These are phyloP conservation scores for Gastrolobium bilobum DNA, from an alignment of 306 rosid genomes.

Conservation along the genomic window DNA sequence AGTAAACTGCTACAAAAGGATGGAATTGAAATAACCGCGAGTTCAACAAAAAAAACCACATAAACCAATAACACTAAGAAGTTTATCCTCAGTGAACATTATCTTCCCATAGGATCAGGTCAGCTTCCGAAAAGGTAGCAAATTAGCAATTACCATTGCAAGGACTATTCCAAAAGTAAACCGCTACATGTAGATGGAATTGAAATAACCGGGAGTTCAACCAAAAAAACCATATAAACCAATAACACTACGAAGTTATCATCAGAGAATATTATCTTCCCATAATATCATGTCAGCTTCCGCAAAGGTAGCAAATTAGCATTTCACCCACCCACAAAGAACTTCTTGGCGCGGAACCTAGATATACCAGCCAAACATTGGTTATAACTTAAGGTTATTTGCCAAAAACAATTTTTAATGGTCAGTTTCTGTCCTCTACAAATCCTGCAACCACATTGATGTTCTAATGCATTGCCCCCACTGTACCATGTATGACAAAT, in stretches of 20 bases:
- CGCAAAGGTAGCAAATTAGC: conserved; percentile 31
- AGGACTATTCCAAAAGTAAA: conserved; percentile 21
- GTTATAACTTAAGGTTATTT: conserved; percentile 45
- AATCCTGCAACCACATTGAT: conserved; percentile 36
- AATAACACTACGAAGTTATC: conserved; percentile 38
- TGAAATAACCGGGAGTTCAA: conserved; percentile 31
- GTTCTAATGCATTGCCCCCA: conserved; percentile 28
- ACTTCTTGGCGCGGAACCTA: conserved; percentile 46
- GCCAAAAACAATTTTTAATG: conserved; percentile 35
- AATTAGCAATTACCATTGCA: conserved; percentile 10
- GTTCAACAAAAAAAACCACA: conserved; percentile 48
- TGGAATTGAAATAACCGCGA: conserved; percentile 45
- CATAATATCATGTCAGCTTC: conserved; percentile 48
- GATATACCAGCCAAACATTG: conserved; percentile 48
- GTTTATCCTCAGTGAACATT: conserved; percentile 43
- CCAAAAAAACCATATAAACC: conserved; percentile 51
- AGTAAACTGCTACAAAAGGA: conserved; percentile 41
- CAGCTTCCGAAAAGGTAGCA: conserved; percentile 44
- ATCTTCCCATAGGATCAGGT: conserved; percentile 44
- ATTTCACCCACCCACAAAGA: conserved; percentile 49
- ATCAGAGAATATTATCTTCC: conserved; percentile 43
- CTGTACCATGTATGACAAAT: conserved; percentile 27
- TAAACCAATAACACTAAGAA: conserved; percentile 41
- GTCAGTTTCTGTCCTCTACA: conserved; percentile 47
- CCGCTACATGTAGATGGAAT: background rate